phyloP scores from a whole-genome alignment of 495 filamentous ascomycete genomes.

The Cercophora newfieldiana region DNA sequence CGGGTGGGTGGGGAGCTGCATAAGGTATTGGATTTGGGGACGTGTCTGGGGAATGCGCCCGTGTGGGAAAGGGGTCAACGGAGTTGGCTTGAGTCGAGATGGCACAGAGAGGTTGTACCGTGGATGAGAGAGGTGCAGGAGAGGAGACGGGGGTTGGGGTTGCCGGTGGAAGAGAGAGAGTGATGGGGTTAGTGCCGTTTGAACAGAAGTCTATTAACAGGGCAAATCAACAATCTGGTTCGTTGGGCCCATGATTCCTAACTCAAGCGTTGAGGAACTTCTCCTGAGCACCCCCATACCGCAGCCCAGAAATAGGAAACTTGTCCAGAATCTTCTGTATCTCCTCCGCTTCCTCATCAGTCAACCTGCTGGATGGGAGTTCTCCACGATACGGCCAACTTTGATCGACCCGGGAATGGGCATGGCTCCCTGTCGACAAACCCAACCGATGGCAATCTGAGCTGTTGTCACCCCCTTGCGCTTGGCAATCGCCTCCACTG shows the following conservation, averaged over 20 bases:
- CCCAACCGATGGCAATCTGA: slow-evolving; percentile 80
- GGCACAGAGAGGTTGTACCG: not conserved
- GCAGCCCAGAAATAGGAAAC: slow-evolving; percentile 27
- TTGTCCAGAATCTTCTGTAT: slow-evolving; percentile 46
- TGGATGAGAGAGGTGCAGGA: not conserved
- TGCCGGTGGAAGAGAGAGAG: not conserved
- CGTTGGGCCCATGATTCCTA: too few species aligned
- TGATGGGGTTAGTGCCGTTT: not conserved
- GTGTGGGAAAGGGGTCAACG: not conserved
- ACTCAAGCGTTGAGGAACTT: not conserved
- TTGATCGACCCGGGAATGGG: slow-evolving; percentile 76
- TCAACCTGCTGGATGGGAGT: slow-evolving; percentile 46
- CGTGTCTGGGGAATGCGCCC: not conserved
- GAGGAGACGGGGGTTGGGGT: not conserved
- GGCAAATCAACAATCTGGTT: not conserved
- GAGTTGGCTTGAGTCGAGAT: not conserved
- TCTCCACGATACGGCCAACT: slow-evolving; percentile 50
- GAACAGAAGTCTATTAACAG: not conserved
- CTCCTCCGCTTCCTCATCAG: slow-evolving; percentile 48
- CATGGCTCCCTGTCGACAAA: slow-evolving; percentile 63
- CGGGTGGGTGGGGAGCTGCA: not conserved
- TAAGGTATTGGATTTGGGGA: not conserved
- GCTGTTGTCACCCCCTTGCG: slow-evolving; percentile 68
- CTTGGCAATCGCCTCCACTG: slow-evolving; percentile 65
- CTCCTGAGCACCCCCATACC: not conserved